phyloP scores from a whole-genome alignment of 2,329 filamentous ascomycete genomes.

The Trichophyton benhamiae region DNA sequence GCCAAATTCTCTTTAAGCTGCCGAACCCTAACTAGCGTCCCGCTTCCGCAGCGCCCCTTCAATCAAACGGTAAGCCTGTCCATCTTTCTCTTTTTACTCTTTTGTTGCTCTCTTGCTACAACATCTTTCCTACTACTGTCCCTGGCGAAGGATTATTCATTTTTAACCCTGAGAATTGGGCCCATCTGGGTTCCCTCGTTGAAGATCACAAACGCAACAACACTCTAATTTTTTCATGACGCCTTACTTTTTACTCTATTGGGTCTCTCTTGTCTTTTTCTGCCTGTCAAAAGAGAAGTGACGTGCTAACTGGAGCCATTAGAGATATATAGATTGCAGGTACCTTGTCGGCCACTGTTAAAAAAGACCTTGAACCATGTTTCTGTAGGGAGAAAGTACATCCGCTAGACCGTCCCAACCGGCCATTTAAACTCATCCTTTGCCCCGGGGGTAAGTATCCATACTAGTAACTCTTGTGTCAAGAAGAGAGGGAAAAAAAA shows the following conservation, averaged over 20 bases:
- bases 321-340: too few relatives aligned
- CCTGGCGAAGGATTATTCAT: conserved; percentile 45
- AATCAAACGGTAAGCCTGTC: not conserved
- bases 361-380: too few relatives aligned
- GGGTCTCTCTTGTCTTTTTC: not conserved
- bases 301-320: not conserved
- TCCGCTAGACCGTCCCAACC: not conserved
- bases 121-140: not conserved
- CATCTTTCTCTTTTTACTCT: conserved; percentile 15
- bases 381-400: not conserved
- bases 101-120: conserved; percentile 19
- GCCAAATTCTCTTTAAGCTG: conserved; percentile 14
- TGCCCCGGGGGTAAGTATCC: too few relatives aligned
- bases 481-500: too few relatives aligned
- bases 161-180: conserved; percentile 53
- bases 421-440: not conserved
- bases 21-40: not conserved
- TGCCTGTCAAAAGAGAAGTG: not conserved
- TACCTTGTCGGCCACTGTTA: too few relatives aligned
- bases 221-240: conserved; percentile 64
- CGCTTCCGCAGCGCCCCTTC: not conserved
- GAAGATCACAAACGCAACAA: conserved; percentile 53
- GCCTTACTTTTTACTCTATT: not conserved
- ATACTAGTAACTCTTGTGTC: too few relatives aligned
- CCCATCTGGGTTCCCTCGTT: conserved; percentile 28